Conservation (phyloP, 2,329 filamentous ascomycete species). For the Alternaria gaisen region DNA sequence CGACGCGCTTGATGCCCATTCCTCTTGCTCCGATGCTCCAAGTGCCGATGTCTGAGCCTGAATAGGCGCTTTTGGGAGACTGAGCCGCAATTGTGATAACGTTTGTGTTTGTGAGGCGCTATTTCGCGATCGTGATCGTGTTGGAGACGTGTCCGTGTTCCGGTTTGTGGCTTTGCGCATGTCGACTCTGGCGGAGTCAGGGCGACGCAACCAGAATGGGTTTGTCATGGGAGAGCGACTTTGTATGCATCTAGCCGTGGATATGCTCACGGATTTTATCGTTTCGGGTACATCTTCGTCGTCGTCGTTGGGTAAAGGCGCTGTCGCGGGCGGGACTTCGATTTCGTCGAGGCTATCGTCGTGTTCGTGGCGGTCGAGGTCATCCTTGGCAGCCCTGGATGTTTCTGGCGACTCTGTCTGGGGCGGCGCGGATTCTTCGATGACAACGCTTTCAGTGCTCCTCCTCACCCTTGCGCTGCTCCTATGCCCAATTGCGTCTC, state of each 20-base stretch:
- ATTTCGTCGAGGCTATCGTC: constrained; percentile 22
- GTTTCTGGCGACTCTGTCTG: constrained; percentile 29
- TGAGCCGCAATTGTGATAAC: constrained; percentile 23
- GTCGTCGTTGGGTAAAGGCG: constrained; percentile 18
- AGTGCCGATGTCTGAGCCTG: constrained; percentile 5
- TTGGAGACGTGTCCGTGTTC: constrained; percentile 32
- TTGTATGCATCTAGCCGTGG: constrained; percentile 20
- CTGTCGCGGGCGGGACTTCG: constrained; percentile 29
- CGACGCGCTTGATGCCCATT: constrained; percentile 33
- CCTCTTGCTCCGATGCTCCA: constrained; percentile 10
- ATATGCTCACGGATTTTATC: constrained; percentile 31
- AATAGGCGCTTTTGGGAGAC: constrained; percentile 25
- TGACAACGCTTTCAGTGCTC: neutral
- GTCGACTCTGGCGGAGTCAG: constrained; percentile 14
- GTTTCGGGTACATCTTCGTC: constrained; percentile 16
- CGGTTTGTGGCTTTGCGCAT: constrained; percentile 16
- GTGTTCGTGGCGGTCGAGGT: constrained; percentile 8
- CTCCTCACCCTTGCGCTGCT: neutral
- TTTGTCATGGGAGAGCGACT: constrained; percentile 24
- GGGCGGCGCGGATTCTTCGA: constrained; percentile 2
- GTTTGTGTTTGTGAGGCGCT: constrained; percentile 11
- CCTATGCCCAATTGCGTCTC: neutral
- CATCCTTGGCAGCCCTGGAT: constrained; percentile 23
- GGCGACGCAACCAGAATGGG: constrained; percentile 37
- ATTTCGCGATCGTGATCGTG: constrained; percentile 23